Conservation (phyloP, 176 grass and related monocot genomes). For the Coix lacrymajobi region DNA sequence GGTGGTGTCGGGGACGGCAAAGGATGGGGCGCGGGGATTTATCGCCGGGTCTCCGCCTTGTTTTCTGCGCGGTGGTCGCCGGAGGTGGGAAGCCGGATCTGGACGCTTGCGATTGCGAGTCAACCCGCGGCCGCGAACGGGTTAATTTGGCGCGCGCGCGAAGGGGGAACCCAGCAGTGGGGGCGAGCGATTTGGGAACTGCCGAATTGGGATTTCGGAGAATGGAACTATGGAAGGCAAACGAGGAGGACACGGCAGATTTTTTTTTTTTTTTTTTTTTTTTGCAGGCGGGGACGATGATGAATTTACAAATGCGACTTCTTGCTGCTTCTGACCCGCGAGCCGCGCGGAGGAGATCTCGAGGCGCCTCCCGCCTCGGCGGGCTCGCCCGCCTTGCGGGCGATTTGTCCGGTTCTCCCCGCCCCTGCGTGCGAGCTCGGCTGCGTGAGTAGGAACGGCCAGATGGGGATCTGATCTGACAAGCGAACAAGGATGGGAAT, state of each 20-base stretch:
- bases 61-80: neutral
- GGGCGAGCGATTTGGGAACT: neutral
- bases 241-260: neutral
- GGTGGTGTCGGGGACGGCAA: neutral
- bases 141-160: neutral
- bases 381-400: neutral
- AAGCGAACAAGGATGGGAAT: no score
- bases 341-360: neutral
- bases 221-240: neutral
- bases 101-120: neutral
- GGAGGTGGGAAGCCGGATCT: conserved; percentile 13
- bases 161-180: neutral
- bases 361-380: conserved; percentile 9
- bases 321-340: neutral
- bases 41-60: neutral
- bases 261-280: neutral
- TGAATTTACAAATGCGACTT: neutral
- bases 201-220: neutral
- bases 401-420: neutral
- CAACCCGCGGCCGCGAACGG: neutral
- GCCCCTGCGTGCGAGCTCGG: neutral
- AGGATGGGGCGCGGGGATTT: neutral
- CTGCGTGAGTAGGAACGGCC: no score
- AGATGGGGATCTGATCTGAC: no score
- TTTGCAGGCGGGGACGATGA: neutral